phyloP scores from a whole-genome alignment of 139 green algal genomes.

The Closterium sp. region DNA sequence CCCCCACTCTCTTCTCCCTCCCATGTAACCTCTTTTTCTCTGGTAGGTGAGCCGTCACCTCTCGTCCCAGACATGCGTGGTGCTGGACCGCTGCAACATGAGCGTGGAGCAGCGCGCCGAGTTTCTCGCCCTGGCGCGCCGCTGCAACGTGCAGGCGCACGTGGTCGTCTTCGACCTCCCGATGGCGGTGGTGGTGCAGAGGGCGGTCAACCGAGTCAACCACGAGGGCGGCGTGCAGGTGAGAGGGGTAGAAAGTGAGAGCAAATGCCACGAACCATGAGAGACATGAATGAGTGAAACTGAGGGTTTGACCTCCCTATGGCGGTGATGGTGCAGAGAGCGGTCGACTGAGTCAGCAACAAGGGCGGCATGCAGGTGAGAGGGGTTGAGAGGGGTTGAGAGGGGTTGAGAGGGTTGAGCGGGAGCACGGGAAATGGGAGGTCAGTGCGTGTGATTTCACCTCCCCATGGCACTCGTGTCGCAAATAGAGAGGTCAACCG shows the following conservation, averaged over 20 bases:
- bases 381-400: too few species aligned
- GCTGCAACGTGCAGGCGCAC: slow-evolving; percentile 17
- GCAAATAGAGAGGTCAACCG: too few species aligned
- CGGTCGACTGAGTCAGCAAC: slow-evolving; percentile 7
- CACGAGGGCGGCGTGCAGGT: slow-evolving; percentile 48
- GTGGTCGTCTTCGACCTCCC: slow-evolving; percentile 46
- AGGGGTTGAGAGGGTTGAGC: not conserved
- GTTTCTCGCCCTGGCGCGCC: slow-evolving; percentile 62
- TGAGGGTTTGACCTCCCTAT: not conserved
- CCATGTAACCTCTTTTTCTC: not conserved
- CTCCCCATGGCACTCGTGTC: too few species aligned
- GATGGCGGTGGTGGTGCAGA: slow-evolving; percentile 14
- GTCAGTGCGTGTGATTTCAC: too few species aligned
- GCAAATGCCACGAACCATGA: not conserved
- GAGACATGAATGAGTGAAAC: not conserved
- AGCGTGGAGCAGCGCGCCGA: slow-evolving; percentile 61
- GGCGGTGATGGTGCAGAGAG: not conserved
- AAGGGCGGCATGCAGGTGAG: slow-evolving; percentile 37
- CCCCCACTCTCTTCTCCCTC: not conserved
- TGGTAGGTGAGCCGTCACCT: not conserved
- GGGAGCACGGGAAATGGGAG: too few species aligned
- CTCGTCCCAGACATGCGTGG: slow-evolving; percentile 25
- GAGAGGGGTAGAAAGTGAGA: not conserved
- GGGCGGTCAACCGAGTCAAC: slow-evolving; percentile 6
- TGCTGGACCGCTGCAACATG: slow-evolving; percentile 73